Evolutionary conservation across 2,329 filamentous ascomycete genomes (phyloP), one percentile per base, ranked within the genome.

Genomic region (Pseudocercospora fijiensis): DNA sequence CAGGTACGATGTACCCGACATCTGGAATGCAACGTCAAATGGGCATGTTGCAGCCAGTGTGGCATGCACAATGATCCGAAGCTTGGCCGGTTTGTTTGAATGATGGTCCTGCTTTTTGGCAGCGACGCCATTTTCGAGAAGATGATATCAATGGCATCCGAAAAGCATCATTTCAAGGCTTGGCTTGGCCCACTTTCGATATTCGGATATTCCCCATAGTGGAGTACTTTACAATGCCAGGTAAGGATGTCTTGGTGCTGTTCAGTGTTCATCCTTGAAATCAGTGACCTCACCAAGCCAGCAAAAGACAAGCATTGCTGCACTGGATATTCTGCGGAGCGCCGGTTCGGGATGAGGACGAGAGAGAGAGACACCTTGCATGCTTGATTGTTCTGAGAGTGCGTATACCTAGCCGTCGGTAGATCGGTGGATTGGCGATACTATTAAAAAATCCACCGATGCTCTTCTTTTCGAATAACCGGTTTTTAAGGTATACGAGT

Each of bases 321-420:
- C n/a, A 41, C 24, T 58, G 57, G 57, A 16, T 47, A 43, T 49
- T 47, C 47, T 49, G 57, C 57, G 57, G 41, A 58, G 41, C 57
- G 57, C 57, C 30, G 53, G 33, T 41, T 26, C 30, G 28, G 27
- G 24, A 13, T 10, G 33, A 24, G 33, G 10, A 2, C 16, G 22
- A 41, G 26, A 18, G 24, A 10, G 18, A 26, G 18, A 56, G 28
- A 56, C 18, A 33, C 28, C 53, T 56, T 41, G 53, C 53, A n/a
- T 56, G 53, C 53, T 20, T 56, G 27, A 41, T n/a, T 22, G 28
- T 22, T 18, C 28, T 33, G 28, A 33, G n/a, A n/a, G n/a, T n/a
- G n/a, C n/a, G n/a, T n/a, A n/a, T n/a, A n/a, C n/a, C n/a, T n/a
- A n/a, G n/a, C n/a, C n/a, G n/a, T n/a, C n/a, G n/a, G n/a, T n/a